phyloP scores from a whole-genome alignment of 2,329 filamentous ascomycete genomes.

The Botrytis pseudocinerea region DNA sequence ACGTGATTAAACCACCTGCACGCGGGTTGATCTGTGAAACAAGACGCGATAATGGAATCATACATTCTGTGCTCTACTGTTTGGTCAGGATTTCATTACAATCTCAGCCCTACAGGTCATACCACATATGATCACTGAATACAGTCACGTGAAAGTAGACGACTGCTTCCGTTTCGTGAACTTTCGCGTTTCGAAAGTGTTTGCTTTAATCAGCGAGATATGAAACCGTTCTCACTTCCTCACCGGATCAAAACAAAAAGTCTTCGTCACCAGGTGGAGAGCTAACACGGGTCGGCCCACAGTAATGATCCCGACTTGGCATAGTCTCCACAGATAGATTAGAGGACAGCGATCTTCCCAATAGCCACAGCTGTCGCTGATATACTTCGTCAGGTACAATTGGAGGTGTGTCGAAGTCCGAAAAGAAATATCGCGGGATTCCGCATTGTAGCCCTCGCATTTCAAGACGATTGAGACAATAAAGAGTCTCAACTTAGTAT shows the following conservation, averaged over 20 bases:
- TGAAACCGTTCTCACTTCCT: background rate
- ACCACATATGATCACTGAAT: too few relatives aligned
- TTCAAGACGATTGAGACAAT: background rate
- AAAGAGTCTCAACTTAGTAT: background rate
- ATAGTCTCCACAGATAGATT: slow-evolving; percentile 8
- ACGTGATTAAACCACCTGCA: background rate
- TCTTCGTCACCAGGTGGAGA: slow-evolving; percentile 13
- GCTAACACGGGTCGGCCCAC: slow-evolving; percentile 1
- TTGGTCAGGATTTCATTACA: background rate
- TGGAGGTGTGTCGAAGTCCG: background rate
- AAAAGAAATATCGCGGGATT: background rate
- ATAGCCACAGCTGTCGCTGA: background rate
- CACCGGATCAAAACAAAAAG: background rate
- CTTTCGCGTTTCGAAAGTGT: background rate
- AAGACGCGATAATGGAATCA: too few relatives aligned
- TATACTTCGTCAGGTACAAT: background rate
- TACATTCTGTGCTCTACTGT: background rate
- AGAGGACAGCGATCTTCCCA: background rate
- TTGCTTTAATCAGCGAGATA: background rate
- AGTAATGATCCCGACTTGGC: slow-evolving; percentile 11
- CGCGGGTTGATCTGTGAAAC: background rate
- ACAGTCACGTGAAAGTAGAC: background rate
- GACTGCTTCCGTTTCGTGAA: too few relatives aligned
- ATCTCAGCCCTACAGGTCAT: background rate
- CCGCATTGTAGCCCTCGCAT: background rate